Evolutionary conservation across 768 basidiomycete genomes (phyloP).

Genomic region (Tulasnella sp.): DNA sequence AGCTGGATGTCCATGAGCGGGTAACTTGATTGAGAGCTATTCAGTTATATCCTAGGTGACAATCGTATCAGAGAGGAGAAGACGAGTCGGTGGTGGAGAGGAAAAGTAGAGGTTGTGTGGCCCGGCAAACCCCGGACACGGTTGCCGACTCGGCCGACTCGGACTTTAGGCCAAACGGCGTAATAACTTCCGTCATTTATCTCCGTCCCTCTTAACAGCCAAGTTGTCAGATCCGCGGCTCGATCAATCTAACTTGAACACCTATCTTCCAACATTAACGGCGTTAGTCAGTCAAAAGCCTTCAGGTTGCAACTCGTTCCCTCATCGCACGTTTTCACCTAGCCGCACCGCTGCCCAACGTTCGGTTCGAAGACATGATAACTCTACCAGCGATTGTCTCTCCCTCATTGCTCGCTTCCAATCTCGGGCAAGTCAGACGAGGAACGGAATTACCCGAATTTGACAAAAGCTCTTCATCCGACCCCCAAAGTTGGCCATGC

Average conservation of each 20-base stretch:
- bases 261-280: neutral
- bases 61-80: too few relatives aligned
- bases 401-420: conserved; percentile 93
- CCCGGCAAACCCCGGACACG: too few relatives aligned
- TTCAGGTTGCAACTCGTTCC: neutral
- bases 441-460: too few relatives aligned
- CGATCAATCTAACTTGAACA: neutral
- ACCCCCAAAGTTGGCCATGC: too few relatives aligned
- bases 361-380: neutral
- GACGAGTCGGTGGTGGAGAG: too few relatives aligned
- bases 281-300: neutral
- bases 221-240: neutral
- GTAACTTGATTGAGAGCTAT: too few relatives aligned
- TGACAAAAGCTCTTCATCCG: too few relatives aligned
- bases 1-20: too few relatives aligned
- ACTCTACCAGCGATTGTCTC: conserved; percentile 66
- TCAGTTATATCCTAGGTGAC: too few relatives aligned
- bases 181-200: neutral
- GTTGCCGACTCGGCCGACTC: neutral
- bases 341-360: neutral
- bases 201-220: neutral
- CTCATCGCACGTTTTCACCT: neutral
- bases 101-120: too few relatives aligned
- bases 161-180: neutral
- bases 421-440: conserved; percentile 86